These are phyloP conservation scores for Pulicaria dysenterica DNA, from an alignment of 129 eudicot genomes.

Conservation along the genomic window DNA sequence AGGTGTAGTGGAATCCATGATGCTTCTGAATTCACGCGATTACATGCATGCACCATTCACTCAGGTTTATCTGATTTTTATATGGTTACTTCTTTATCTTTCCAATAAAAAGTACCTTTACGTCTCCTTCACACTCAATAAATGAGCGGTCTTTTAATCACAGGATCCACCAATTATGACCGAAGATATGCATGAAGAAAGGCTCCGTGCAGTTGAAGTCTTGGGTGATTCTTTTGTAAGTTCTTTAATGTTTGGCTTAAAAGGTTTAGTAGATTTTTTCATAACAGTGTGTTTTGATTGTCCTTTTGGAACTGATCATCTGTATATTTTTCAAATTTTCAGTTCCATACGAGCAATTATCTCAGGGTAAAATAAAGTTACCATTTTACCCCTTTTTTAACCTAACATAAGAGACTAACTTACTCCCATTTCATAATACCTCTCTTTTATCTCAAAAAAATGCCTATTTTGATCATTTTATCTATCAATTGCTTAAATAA, in stretches of 20 bases:
- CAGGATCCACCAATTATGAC: slow-evolving; percentile 98
- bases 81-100: slow-evolving; percentile 16
- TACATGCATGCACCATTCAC: slow-evolving; percentile 88
- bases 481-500: not conserved
- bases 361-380: not conserved
- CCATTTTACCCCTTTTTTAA: not conserved
- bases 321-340: not conserved
- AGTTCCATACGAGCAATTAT: not conserved
- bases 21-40: slow-evolving; percentile 67
- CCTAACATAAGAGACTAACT: not conserved
- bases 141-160: not conserved
- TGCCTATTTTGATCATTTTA: not conserved
- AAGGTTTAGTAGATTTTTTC: slow-evolving; percentile 1
- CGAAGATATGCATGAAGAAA: slow-evolving; percentile 99
- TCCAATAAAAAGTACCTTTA: not conserved
- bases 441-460: not conserved
- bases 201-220: slow-evolving; percentile 89
- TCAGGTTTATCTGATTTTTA: slow-evolving; percentile 54
- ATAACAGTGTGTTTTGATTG: not conserved
- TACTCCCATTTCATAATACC: not conserved
- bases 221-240: slow-evolving; percentile 83
- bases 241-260: not conserved
- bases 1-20: slow-evolving; percentile 64
- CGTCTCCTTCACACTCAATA: not conserved
- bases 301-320: not conserved